Evolutionary conservation across 2,329 filamentous ascomycete species (phyloP), one percentile per base, ranked within the genome.

Genomic region (Ophiostoma himal-ulmi): DNA sequence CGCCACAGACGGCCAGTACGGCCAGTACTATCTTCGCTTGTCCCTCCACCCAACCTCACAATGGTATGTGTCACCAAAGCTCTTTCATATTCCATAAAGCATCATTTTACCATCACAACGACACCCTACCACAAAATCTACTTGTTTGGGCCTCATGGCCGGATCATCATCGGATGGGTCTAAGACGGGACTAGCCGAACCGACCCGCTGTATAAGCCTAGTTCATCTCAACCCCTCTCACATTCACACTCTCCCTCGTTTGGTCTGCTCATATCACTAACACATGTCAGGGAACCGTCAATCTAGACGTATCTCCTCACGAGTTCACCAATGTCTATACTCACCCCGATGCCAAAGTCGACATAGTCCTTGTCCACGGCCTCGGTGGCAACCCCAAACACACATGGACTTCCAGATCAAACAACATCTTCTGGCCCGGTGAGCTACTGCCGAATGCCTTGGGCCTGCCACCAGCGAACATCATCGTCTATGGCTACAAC

Each of bases 401-500:
- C 73, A 90, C 89, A 65, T 92, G 90, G 85, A 84, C 82, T 3
- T 79, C 83, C 22, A 79, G 79, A 22, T 84, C 86, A 72, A 83
- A 83, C 62, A 83, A 83, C 54, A 81, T 86, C 39, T 92, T 89
- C 78, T 93, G 90, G 90, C 90, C 90, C 0, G 79, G 82, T 14
- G 87, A 92, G 72, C 82, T 93, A 17, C 82, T 93, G 1, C 89
- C 90, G 0, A 77, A 79, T 0, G 83, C 88, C 1, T 80, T 92
- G 20, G 83, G 82, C 69, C 80, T 82, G 11, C 81, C 82, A 13
- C 84, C 84, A 34, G 88, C 88, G 69, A 87, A 91, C 68, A 81
- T 93, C 26, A 79, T 92, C 69, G 88, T 89, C 0, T 92, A 92
- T 76, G 90, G 90, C 34, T 93, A 92, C 77, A 91, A 93, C 77